phyloP scores from a whole-genome alignment of 306 rosid species.

The Quercus aquifolioides region DNA sequence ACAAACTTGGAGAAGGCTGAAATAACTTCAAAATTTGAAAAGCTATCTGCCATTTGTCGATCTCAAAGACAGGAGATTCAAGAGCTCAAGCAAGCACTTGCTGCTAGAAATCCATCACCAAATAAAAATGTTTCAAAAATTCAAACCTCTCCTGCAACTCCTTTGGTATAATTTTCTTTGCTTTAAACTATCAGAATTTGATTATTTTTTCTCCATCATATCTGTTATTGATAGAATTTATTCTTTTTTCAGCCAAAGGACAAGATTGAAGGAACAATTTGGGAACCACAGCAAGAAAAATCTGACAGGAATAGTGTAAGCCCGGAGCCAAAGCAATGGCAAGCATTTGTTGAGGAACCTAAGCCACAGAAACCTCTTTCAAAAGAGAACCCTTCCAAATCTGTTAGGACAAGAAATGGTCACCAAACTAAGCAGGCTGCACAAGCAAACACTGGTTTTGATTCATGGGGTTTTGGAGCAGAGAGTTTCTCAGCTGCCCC shows the following conservation, averaged over 20 bases:
- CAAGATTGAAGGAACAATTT: conserved; percentile 27
- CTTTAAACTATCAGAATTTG: conserved; percentile 21
- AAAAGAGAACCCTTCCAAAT: too few species aligned
- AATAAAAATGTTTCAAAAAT: too few species aligned
- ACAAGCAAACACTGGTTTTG: conserved; percentile 46
- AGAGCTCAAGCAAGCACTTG: too few species aligned
- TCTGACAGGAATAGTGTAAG: conserved; percentile 43
- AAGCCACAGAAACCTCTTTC: conserved; percentile 36
- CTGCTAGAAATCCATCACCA: too few species aligned
- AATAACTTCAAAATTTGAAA: conserved; percentile 86
- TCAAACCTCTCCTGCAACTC: too few species aligned
- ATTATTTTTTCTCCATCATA: background rate
- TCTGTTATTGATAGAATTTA: background rate
- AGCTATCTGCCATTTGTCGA: too few species aligned
- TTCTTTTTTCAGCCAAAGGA: conserved; percentile 8
- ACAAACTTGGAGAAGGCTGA: conserved; percentile 68
- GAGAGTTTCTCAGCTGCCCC: conserved; percentile 65
- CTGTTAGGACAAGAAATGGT: conserved; percentile 57
- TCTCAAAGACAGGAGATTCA: too few species aligned
- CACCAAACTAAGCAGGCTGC: conserved; percentile 50
- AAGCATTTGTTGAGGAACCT: conserved; percentile 66
- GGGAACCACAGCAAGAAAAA: conserved; percentile 50
- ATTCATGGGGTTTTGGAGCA: conserved; percentile 82
- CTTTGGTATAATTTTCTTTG: too few species aligned
- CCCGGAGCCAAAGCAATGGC: conserved; percentile 72